Base-by-base conservation (phyloP, 2,329 filamentous ascomycete genomes). In the Fusarium sp. region DNA sequence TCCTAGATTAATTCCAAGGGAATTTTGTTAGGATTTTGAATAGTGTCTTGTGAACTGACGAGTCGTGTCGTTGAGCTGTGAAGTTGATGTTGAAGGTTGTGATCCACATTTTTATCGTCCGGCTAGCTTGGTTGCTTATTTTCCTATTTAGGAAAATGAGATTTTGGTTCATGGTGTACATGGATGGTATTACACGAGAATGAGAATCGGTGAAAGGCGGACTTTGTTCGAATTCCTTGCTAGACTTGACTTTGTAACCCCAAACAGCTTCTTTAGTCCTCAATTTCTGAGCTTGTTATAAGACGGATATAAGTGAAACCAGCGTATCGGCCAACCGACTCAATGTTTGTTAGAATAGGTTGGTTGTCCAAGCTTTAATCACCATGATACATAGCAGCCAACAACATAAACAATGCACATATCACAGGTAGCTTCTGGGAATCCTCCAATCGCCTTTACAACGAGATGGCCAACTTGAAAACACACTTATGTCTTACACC, bases 61-160 rank as follows among this genome's bases (percentile, higher is more conserved):
- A n/a, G n/a, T n/a, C n/a, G n/a, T n/a, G n/a, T n/a, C n/a, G n/a
- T n/a, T n/a, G 21, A 46, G 29, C 13, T 20, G 37, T 24, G 37
- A 53, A 13, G 26, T 44, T 53, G 9, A 41, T n/a, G 13, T 29
- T 29, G n/a, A 42, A 20, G 48, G 21, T 49, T 35, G 21, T 37
- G 41, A 24, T 55, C 52, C 42, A 55, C 41, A 24, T 24, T 55
- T 31, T 15, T 3, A 31, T 3, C 16, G 12, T 15, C 12, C 9
- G 13, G 13, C 13, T 37, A 48, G 52, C 29, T 37, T n/a, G 11
- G 10, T 48, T 55, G 29, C 52, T 55, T 29, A 47, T 55, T 55
- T 55, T 48, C 52, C 52, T 55, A 55, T 28, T 48, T 55, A 10
- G 52, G 52, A 48, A 55, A 55, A 48, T 55, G 29, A 37, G 41